Base-by-base conservation (phyloP, 2,329 filamentous ascomycete species). In the Bimuria novae-zelandiae region DNA sequence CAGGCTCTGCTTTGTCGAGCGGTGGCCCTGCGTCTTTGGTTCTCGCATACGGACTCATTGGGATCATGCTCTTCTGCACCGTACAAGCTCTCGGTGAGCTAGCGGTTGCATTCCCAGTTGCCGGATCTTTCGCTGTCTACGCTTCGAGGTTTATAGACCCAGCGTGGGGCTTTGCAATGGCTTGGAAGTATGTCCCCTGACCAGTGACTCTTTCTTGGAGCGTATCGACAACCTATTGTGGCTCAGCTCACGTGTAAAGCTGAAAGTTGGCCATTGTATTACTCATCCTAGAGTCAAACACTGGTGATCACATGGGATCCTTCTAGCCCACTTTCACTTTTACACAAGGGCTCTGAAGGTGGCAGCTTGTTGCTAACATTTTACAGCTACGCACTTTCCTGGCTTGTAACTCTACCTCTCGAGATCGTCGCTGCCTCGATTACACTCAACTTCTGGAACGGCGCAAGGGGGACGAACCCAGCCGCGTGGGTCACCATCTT, bases 61-160 rank as follows among this genome's bases (percentile, higher is more conserved):
- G 91, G 14, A 75, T 83, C 60, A 95, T 96, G 90, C 75, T 96
- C 53, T 96, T 89, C 73, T 92, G 88, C 68, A 95, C 90, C 1
- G 88, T 93, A 17, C 92, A 96, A 68, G 90, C 90, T 0, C 80
- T 96, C 12, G 92, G 92, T 56, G 92, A 96, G 74, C 82, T 96
- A 69, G 89, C 91, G 12, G 91, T 96, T 23, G 77, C 90, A 3
- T 96, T 91, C 63, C 92, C 92, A 1, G 87, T 96, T 14, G 89
- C 92, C 12, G 92, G 92, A 35, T 94, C 91, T 1, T 96, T 96
- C 68, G 89, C 90, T 1, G 86, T 90, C 3, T 96, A 91, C 75
- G 92, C 91, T 7, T 94, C 89, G 25, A 84, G 92, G 7, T 96
- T 96, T 65, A 74, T 96, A 11, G 91, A 96, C 68, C 92, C 92